Evolutionary conservation across 495 filamentous ascomycete genomes (phyloP).

Genomic region (Xylona heveae): DNA sequence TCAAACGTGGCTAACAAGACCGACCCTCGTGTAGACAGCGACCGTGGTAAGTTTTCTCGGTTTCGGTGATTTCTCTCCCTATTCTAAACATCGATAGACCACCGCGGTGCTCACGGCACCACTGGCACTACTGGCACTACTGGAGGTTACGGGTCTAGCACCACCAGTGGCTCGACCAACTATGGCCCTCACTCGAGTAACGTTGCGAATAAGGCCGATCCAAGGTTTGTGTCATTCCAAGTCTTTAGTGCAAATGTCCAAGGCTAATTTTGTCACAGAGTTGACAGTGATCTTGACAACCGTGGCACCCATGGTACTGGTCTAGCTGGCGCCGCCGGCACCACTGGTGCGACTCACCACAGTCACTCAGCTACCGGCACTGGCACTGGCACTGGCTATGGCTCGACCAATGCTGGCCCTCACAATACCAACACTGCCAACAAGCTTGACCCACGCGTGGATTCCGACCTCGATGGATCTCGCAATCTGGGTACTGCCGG

Average conservation of each 20-base stretch:
- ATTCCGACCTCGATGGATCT: slow-evolving; percentile 20
- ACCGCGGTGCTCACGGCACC: slow-evolving; percentile 1
- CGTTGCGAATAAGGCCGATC: slow-evolving; percentile 32
- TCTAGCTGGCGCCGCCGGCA: too few species aligned
- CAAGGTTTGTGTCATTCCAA: slow-evolving; percentile 10
- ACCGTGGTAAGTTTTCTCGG: too few species aligned
- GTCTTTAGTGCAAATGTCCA: too few species aligned
- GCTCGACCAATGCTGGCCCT: slow-evolving; percentile 12
- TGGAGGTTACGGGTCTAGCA: slow-evolving; percentile 6
- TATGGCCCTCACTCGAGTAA: slow-evolving; percentile 28
- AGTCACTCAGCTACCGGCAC: not conserved
- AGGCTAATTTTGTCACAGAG: not conserved
- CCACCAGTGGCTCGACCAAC: slow-evolving; percentile 12
- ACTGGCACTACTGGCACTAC: slow-evolving; percentile 4
- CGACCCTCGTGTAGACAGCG: too few species aligned
- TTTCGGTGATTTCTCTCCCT: too few species aligned
- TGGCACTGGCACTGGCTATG: slow-evolving; percentile 8
- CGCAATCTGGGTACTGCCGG: too few species aligned
- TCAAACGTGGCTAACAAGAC: slow-evolving; percentile 19
- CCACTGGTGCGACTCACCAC: not conserved
- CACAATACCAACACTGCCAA: slow-evolving; percentile 22
- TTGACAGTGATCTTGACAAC: not conserved
- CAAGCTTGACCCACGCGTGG: slow-evolving; percentile 28
- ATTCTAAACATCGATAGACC: too few species aligned
- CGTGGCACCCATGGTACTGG: not conserved